A percentile compares a stretch with the other conserved stretches of the same genome.
phyloP scores from a whole-genome alignment of 208 protist genomes.

The Vickermania ingenoplastis region DNA sequence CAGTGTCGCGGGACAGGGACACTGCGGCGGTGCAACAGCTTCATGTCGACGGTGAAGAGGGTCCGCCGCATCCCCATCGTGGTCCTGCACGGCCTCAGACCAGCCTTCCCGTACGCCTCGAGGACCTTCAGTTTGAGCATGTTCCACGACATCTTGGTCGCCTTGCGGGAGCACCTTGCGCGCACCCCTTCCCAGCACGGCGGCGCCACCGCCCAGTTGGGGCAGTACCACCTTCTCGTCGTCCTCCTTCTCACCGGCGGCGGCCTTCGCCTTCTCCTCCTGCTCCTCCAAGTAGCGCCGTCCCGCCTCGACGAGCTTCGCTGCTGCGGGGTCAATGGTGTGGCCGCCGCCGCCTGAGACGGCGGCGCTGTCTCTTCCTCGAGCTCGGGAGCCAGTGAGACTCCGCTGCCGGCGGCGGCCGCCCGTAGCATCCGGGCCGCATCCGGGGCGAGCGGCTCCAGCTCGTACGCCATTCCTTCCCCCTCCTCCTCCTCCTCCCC shows the following conservation, averaged over 20 bases:
- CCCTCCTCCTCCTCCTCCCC: background rate
- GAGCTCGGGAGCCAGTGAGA: too few relatives aligned
- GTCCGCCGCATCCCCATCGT: conserved; percentile 95
- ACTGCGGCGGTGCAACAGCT: conserved; percentile 67
- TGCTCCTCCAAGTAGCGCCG: background rate
- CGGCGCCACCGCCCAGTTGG: background rate
- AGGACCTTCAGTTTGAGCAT: conserved; percentile 14
- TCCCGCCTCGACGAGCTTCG: background rate
- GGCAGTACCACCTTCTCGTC: background rate
- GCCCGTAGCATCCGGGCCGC: background rate
- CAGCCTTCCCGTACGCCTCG: conserved; percentile 22
- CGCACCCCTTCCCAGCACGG: background rate
- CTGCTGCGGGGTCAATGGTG: background rate
- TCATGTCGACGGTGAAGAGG: conserved; percentile 95
- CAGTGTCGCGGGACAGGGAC: conserved; percentile 98
- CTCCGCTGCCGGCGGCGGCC: background rate
- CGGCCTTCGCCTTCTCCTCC: background rate
- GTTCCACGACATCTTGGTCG: conserved; percentile 21
- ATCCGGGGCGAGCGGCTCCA: background rate
- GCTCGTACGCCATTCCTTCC: background rate
- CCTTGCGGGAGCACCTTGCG: conserved; percentile 5
- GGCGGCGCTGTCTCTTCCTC: background rate
- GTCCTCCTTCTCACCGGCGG: too few relatives aligned
- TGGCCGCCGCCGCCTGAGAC: background rate
- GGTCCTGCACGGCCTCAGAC: conserved; percentile 89